Base-by-base conservation (phyloP, 2,329 filamentous ascomycete species). In the Mycogone perniciosa region DNA sequence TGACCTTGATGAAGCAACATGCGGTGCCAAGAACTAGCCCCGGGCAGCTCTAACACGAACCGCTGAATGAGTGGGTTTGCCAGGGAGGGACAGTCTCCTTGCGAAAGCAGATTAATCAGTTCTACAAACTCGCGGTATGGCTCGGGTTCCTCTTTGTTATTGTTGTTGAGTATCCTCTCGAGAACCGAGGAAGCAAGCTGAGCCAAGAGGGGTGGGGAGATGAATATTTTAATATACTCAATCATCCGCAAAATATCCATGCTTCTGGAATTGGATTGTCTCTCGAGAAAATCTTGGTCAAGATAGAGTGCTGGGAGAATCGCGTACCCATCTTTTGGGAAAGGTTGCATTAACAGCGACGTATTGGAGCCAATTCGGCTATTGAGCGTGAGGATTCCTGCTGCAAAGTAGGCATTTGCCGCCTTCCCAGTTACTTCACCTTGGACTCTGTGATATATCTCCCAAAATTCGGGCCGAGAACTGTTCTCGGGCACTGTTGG, bases 21-120 rank as follows among this genome's bases (percentile, higher is more conserved):
- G 9, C 51, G 43, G 27, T 50, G 51, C 51, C 51, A 53, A 7
- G 51, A 38, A 27, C 51, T 53, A 26, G 35, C 47, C n/a, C 13
- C 29, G 4, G 51, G 46, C 3, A 41, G n/a, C 31, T 53, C 51
- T 27, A 53, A 6, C 11, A 53, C 13, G 34, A 50, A 50, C 4
- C 42, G 7, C 20, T 46, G 41, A 11, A 53, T 43, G 26, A 53
- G 13, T 3, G 51, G 42, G 4, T 27, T 30, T 6, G 51, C 42
- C 31, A 42, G 13, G 26, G 51, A 50, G 0, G 46, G 51, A n/a
- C n/a, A 11, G 3, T 5, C 26, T 11, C 51, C 38, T 6, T 39
- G 11, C 10, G 43, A 31, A 11, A 53, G 31, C 20, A 20, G 9
- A 2, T 30, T 10, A 4, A 53, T 46, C 13, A 52, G 27, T 2